phyloP scores from a whole-genome alignment of 768 basidiomycete species.

The Cystoderma amianthinum region DNA sequence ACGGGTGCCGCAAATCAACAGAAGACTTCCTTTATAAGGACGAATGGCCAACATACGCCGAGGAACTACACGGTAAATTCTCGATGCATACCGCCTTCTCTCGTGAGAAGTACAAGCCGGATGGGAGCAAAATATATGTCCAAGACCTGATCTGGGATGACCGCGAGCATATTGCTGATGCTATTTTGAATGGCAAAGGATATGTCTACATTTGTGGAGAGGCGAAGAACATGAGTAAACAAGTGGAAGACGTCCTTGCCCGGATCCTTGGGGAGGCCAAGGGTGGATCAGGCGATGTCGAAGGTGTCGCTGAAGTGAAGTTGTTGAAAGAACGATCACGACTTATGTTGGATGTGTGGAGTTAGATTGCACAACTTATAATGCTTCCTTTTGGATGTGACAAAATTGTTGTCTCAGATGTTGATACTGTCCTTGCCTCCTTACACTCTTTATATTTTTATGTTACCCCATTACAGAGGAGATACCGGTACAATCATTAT shows the following conservation, averaged over 20 bases:
- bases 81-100: constrained; percentile 86
- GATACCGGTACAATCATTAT: constrained; percentile 1
- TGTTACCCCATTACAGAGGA: constrained; percentile 8
- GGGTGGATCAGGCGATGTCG: constrained; percentile 81
- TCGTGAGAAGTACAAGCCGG: constrained; percentile 82
- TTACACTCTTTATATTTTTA: constrained; percentile 12
- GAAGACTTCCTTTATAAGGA: constrained; percentile 94
- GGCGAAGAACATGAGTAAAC: constrained; percentile 93
- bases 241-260: constrained; percentile 86
- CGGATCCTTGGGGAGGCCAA: constrained; percentile 88
- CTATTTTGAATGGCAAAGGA: constrained; percentile 92
- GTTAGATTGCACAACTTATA: constrained; percentile 32
- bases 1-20: constrained; percentile 85
- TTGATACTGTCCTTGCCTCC: constrained; percentile 7
- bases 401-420: constrained; percentile 1
- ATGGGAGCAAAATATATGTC: constrained; percentile 97
- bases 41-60: constrained; percentile 86
- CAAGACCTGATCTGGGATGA: constrained; percentile 94
- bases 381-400: background rate
- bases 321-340: constrained; percentile 90
- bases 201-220: constrained; percentile 97
- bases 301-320: constrained; percentile 90
- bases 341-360: constrained; percentile 87
- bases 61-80: constrained; percentile 91
- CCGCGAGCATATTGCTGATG: constrained; percentile 74